phyloP scores from a whole-genome alignment of 129 eudicot species.

The Flaveria linearis region DNA sequence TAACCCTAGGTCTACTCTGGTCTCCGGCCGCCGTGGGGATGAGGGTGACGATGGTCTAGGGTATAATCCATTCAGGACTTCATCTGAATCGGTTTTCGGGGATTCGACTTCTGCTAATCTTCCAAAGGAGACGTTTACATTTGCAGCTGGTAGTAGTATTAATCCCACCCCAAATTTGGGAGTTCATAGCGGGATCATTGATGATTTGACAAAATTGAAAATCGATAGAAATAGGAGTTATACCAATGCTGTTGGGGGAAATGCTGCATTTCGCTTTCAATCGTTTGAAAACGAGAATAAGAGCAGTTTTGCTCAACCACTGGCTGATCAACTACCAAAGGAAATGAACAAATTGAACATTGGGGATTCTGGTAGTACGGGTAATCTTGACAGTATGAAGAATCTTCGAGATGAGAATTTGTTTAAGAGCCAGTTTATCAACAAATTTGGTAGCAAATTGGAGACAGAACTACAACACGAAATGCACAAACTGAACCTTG shows the following conservation, averaged over 20 bases:
- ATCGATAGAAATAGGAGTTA: conserved; percentile 24
- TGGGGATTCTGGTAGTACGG: conserved; percentile 25
- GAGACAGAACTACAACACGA: conserved; percentile 45
- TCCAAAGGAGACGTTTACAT: conserved; percentile 35
- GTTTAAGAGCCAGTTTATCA: conserved; percentile 15
- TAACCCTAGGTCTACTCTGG: conserved; percentile 31
- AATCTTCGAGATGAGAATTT: not conserved
- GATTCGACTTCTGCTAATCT: conserved; percentile 3
- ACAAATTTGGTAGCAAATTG: conserved; percentile 29
- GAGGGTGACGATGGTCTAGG: conserved; percentile 35
- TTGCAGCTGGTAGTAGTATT: conserved; percentile 35
- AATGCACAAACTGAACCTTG: conserved; percentile 61
- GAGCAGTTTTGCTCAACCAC: conserved; percentile 16
- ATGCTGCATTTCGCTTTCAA: conserved; percentile 31
- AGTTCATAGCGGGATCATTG: conserved; percentile 28
- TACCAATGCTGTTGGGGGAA: conserved; percentile 1
- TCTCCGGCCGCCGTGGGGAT: conserved; percentile 14
- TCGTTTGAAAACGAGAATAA: conserved; percentile 20
- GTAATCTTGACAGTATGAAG: not conserved
- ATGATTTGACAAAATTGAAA: conserved; percentile 50
- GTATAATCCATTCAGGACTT: conserved; percentile 39
- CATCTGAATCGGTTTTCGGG: conserved; percentile 19
- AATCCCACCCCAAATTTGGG: not conserved
- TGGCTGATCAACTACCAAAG: conserved; percentile 43
- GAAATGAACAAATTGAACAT: conserved; percentile 54